A percentile compares a stretch with the other conserved stretches of the same genome.
Evolutionary conservation across 495 filamentous ascomycete genomes (phyloP).

Genomic region (Filosporella fistucella): DNA sequence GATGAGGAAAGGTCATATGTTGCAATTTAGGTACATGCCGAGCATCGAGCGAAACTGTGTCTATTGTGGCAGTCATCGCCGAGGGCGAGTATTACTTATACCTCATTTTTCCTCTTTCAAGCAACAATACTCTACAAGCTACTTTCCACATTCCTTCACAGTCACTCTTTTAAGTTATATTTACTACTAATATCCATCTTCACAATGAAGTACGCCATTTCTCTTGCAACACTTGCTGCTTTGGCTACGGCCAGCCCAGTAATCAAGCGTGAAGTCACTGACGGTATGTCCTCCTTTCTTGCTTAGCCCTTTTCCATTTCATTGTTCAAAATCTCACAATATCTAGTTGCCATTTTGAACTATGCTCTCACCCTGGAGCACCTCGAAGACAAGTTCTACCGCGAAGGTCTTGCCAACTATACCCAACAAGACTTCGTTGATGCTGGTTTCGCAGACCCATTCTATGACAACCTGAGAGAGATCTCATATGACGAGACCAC

Average conservation of each 20-base stretch:
- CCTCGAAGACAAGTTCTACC: conserved; percentile 48
- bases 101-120: no score
- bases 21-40: no score
- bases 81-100: no score
- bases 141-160: no score
- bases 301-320: not conserved
- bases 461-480: conserved; percentile 45
- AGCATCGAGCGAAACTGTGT: no score
- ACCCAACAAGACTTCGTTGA: conserved; percentile 41
- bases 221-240: not conserved
- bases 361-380: conserved; percentile 37
- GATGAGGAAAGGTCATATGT: no score
- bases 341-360: conserved; percentile 17
- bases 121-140: no score
- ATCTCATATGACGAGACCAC: conserved; percentile 21
- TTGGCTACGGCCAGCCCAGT: not conserved
- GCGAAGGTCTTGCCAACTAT: conserved; percentile 52
- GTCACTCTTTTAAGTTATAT: not conserved
- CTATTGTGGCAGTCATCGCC: no score
- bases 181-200: not conserved
- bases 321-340: not conserved
- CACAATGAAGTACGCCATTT: not conserved
- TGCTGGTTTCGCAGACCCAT: conserved; percentile 44
- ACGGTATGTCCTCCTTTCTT: not conserved
- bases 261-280: not conserved